These are phyloP conservation scores for Otatea glauca DNA, from an alignment of 176 grass and related monocot genomes.

Conservation along the genomic window DNA sequence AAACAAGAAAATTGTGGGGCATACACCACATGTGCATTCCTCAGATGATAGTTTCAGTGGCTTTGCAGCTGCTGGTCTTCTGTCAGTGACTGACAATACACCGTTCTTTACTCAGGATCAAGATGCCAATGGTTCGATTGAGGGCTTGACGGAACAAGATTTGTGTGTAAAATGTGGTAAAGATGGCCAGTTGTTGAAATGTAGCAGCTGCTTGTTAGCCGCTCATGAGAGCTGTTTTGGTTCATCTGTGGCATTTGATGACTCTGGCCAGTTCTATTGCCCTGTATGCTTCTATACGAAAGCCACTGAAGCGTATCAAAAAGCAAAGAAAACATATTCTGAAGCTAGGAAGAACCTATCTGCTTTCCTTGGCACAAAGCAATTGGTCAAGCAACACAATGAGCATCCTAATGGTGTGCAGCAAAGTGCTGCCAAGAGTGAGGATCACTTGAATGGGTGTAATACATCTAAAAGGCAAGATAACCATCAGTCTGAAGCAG, in stretches of 20 bases:
- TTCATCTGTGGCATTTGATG: slow-evolving; percentile 36
- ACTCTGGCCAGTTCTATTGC: slow-evolving; percentile 42
- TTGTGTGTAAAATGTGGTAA: slow-evolving; percentile 59
- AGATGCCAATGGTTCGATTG: slow-evolving; percentile 20
- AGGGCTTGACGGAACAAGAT: slow-evolving; percentile 42
- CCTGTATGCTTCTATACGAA: slow-evolving; percentile 52
- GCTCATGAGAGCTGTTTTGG: slow-evolving; percentile 49
- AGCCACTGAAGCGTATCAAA: slow-evolving; percentile 49
- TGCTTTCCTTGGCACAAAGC: slow-evolving; percentile 37
- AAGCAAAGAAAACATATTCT: slow-evolving; percentile 39
- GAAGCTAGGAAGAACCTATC: slow-evolving; percentile 44
- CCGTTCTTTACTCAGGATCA: slow-evolving; percentile 10
- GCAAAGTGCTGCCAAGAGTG: neutral
- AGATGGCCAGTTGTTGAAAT: slow-evolving; percentile 54
- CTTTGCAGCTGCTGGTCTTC: slow-evolving; percentile 35
- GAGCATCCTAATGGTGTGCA: slow-evolving; percentile 23
- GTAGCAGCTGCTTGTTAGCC: slow-evolving; percentile 43
- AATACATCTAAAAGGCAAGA: slow-evolving; percentile 15
- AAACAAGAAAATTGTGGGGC: slow-evolving; percentile 8
- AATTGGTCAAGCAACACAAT: neutral
- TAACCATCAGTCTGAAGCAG: slow-evolving; percentile 17
- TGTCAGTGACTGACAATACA: slow-evolving; percentile 20
- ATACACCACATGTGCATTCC: slow-evolving; percentile 31
- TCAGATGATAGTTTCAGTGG: slow-evolving; percentile 34
- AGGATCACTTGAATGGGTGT: slow-evolving; percentile 40